These are phyloP conservation scores for Corymbia citriodora DNA, from an alignment of 441 rosid species.

Conservation along the genomic window DNA sequence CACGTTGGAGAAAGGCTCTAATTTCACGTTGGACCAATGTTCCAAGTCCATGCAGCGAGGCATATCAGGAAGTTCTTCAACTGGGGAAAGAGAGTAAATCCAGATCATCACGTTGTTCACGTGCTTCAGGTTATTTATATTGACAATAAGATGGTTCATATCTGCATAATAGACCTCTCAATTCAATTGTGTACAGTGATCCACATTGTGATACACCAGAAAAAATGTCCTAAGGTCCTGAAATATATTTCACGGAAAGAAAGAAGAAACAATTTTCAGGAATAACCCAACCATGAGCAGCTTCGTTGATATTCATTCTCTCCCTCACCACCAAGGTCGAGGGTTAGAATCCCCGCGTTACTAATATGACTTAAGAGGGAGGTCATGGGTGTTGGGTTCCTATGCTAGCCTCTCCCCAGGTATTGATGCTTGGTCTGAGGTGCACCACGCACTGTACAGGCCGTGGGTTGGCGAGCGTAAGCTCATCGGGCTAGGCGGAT, in stretches of 20 bases:
- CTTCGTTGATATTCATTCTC: no score
- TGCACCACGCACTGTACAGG: no score
- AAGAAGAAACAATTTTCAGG: neutral
- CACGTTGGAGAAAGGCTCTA: no score
- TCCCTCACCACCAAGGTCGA: no score
- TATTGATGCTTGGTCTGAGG: no score
- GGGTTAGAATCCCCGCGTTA: no score
- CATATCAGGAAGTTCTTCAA: neutral
- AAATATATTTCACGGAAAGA: neutral
- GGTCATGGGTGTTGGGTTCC: no score
- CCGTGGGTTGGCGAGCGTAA: no score
- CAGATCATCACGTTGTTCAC: neutral
- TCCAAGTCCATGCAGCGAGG: neutral
- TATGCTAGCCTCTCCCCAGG: no score
- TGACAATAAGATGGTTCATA: neutral
- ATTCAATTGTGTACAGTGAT: neutral
- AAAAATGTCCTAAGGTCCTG: neutral
- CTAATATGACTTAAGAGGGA: no score
- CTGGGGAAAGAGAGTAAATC: neutral
- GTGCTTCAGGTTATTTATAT: neutral
- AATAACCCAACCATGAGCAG: no score
- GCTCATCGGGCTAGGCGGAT: no score
- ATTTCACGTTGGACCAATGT: neutral
- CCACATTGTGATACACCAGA: neutral
- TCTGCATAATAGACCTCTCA: neutral